phyloP scores from a whole-genome alignment of 1,284 basidiomycete genomes.

The Salmacisia buchloeana region DNA sequence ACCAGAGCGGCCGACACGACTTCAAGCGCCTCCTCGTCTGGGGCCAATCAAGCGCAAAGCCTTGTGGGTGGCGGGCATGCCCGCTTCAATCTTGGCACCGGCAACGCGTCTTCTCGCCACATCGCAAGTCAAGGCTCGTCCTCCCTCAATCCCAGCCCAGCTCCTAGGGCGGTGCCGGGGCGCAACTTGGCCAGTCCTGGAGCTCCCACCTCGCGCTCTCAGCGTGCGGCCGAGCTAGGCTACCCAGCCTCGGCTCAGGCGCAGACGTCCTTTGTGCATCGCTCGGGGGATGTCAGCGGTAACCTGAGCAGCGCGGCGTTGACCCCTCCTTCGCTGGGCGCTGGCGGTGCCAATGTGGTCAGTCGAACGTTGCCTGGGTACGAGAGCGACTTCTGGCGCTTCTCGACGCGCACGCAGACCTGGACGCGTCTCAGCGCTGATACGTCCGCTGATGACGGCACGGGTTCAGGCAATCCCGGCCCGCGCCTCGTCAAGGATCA shows the following conservation, averaged over 20 bases:
- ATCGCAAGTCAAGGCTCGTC: no score
- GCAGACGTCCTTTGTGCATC: not conserved
- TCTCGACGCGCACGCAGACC: constrained; percentile 42
- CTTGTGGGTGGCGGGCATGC: not conserved
- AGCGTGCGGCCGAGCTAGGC: not conserved
- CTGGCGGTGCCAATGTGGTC: not conserved
- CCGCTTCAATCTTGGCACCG: no score
- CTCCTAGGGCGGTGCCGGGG: not conserved
- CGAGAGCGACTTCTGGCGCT: constrained; percentile 48
- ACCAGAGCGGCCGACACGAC: not conserved
- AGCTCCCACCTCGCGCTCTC: not conserved
- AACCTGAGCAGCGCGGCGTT: no score
- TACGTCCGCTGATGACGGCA: constrained; percentile 56
- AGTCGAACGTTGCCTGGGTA: constrained; percentile 13
- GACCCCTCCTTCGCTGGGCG: no score
- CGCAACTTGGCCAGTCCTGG: not conserved
- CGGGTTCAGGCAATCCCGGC: not conserved
- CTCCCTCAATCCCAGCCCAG: not conserved
- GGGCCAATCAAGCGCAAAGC: not conserved
- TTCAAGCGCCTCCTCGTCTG: not conserved
- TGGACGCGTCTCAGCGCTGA: constrained; percentile 49
- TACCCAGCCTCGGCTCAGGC: not conserved
- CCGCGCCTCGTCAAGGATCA: constrained; percentile 74
- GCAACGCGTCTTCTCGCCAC: no score
- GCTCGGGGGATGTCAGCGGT: not conserved